A percentile compares a stretch with the other conserved stretches of the same genome.
Evolutionary conservation across 805 yeast species (phyloP).

Genomic region (Pichia exigua): DNA sequence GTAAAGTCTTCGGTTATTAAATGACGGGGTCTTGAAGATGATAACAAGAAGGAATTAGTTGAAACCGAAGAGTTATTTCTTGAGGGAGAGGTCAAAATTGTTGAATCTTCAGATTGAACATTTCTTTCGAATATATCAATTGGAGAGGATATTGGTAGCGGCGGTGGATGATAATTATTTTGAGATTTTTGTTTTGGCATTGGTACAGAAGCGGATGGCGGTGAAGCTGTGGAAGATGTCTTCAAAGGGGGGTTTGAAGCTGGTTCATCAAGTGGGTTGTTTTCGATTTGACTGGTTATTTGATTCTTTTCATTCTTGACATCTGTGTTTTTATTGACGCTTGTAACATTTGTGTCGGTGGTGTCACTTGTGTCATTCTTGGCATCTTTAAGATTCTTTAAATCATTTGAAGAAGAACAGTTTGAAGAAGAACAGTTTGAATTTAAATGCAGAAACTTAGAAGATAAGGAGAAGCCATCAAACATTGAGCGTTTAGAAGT

Average conservation of each 20-base stretch:
- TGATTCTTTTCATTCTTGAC: too few species aligned
- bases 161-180: not conserved
- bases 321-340: too few species aligned
- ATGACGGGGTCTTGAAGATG: constrained; percentile 13
- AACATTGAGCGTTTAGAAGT: not conserved
- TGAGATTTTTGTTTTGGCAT: not conserved
- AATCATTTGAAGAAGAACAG: not conserved
- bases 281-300: too few species aligned
- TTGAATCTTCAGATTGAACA: constrained; percentile 5
- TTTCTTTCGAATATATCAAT: constrained; percentile 12
- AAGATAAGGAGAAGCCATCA: not conserved
- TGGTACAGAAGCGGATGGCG: not conserved
- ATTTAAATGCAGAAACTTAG: not conserved
- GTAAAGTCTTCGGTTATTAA: constrained; percentile 56
- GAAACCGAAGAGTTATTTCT: not conserved
- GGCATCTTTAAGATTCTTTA: not conserved
- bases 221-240: not conserved
- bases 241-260: too few species aligned
- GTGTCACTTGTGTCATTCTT: too few species aligned
- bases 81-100: not conserved
- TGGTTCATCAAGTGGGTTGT: too few species aligned
- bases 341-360: too few species aligned
- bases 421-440: not conserved
- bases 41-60: not conserved
- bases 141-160: not conserved